Conservation (phyloP, 805 yeast species). For the Cyberlindnera mississippiensis region DNA sequence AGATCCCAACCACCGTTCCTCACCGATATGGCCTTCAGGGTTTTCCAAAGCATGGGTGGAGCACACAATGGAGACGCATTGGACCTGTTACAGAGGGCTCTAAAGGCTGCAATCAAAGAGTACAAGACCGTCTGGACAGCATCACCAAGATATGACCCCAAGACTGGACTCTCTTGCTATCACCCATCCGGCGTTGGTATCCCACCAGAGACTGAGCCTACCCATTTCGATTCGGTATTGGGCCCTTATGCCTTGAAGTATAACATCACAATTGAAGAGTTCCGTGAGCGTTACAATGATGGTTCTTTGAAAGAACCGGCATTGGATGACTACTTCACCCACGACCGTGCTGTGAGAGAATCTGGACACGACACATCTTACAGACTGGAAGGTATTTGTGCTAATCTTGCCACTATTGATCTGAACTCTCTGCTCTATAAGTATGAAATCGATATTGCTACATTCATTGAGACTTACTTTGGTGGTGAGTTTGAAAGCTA, state of each 20-base stretch:
- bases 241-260: slow-evolving; percentile 65
- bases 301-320: slow-evolving; percentile 67
- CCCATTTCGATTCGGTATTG: slow-evolving; percentile 76
- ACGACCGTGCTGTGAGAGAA: slow-evolving; percentile 93
- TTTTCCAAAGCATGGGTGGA: slow-evolving; percentile 56
- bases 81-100: slow-evolving; percentile 61
- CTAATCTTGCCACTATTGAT: slow-evolving; percentile 86
- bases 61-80: slow-evolving; percentile 44
- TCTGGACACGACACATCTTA: slow-evolving; percentile 95
- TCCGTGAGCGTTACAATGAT: slow-evolving; percentile 64
- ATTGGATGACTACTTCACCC: slow-evolving; percentile 84
- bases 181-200: slow-evolving; percentile 90
- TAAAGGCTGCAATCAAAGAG: slow-evolving; percentile 80
- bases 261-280: slow-evolving; percentile 52
- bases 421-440: slow-evolving; percentile 81
- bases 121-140: slow-evolving; percentile 77
- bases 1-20: slow-evolving; percentile 96
- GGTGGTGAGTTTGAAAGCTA: slow-evolving; percentile 40
- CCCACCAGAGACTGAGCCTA: slow-evolving; percentile 93
- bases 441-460: slow-evolving; percentile 83
- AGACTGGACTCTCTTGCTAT: slow-evolving; percentile 81
- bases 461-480: slow-evolving; percentile 53
- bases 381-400: slow-evolving; percentile 86
- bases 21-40: slow-evolving; percentile 82
- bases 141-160: slow-evolving; percentile 66